Evolutionary conservation across 2,329 filamentous ascomycete genomes (phyloP), one percentile per base, ranked within the genome.

Genomic region (Bertia moriformis): DNA sequence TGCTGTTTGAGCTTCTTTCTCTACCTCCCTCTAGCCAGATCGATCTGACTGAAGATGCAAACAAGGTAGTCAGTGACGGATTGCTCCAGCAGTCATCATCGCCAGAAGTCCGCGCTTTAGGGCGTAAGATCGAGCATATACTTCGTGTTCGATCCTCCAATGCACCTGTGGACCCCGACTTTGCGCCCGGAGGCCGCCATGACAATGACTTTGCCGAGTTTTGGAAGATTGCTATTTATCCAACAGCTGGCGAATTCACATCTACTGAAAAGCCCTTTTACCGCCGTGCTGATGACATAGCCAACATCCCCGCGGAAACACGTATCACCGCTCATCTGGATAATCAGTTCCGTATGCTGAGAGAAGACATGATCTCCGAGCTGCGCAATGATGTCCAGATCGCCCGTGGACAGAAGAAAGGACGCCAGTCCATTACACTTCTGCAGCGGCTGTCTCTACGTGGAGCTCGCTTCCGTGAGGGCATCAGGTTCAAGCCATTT

Each of bases 191-290:
- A 0, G 79, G 79, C 0, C 67, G 82, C 0, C 81, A 88, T 45
- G 78, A 87, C 52, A 88, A 88, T 40, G 82, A 87, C 46, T 70
- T 69, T 48, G 58, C 48, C 1, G 65, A 83, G 44, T 78, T 77
- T 46, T 64, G 71, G 0, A 42, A 73, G 0, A 73, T 84, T 22
- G 57, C 67, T 2, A 74, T 86, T 13, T 66, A 73, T 37, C 83
- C 82, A 0, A 86, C 80, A 0, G 52, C 66, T 0, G 72, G 80
- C 38, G 82, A 87, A 48, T 62, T 86, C 1, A 42, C 61, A 0
- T 78, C 67, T 0, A 61, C 50, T 0, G 62, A 67, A 3, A 49
- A 52, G 18, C 65, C 71, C 0, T 85, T 73, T 50, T 72, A 75
- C 35, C 66, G 69, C 4, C 63, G 57, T 0, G 64, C 67, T 0